Evolutionary conservation across 352 stramenopile species (phyloP).

Genomic region (Pythium inflatum): DNA sequence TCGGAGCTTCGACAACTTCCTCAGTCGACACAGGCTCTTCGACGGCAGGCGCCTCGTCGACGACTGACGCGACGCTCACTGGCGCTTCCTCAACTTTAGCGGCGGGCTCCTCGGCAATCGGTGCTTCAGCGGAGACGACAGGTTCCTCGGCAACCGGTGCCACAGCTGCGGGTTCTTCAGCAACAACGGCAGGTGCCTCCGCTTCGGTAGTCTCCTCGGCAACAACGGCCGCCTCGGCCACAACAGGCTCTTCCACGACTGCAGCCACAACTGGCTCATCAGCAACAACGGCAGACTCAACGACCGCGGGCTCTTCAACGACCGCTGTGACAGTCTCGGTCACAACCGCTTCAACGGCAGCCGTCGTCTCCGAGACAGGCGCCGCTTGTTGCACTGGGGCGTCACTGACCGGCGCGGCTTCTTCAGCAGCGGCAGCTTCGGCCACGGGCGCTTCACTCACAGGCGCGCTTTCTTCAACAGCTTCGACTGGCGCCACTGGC

Average conservation of each 20-base stretch:
- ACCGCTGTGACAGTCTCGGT: neutral
- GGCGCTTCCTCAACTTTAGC: neutral
- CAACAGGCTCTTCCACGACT: conserved; percentile 22
- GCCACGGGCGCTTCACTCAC: neutral
- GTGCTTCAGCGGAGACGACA: neutral
- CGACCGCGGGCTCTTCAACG: conserved; percentile 3
- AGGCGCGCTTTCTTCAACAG: neutral
- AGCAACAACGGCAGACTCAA: conserved; percentile 5
- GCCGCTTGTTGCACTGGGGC: neutral
- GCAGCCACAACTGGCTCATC: conserved; percentile 11
- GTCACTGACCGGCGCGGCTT: neutral
- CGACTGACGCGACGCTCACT: neutral
- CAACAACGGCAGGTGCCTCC: conserved; percentile 13
- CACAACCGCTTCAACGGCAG: neutral
- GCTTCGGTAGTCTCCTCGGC: neutral
- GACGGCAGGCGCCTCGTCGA: no score
- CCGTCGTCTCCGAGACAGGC: neutral
- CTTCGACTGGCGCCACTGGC: no score
- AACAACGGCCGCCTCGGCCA: conserved; percentile 6
- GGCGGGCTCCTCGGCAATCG: neutral
- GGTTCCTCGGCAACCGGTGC: neutral
- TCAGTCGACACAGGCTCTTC: no score
- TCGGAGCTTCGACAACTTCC: no score
- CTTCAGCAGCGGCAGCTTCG: neutral
- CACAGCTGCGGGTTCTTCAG: neutral